Base-by-base conservation (phyloP, 176 grass and related monocot species). In the Aegilops speltoides region DNA sequence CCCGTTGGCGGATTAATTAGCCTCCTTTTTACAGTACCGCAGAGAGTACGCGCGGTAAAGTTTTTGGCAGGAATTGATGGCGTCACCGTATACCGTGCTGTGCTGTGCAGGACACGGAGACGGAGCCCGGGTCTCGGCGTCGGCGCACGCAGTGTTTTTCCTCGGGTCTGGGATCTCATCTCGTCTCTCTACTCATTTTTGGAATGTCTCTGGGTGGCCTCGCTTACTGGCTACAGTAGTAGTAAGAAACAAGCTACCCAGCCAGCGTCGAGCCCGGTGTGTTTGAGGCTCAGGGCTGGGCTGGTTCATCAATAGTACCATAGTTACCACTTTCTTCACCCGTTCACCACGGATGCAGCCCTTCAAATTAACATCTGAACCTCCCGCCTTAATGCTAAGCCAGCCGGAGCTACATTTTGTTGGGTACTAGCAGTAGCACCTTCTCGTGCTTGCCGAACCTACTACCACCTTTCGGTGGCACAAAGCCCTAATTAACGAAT, bases 1-100 rank as follows among this genome's bases (percentile, higher is more conserved):
- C 19, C 63, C 72, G 45, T 83, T 71, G 79, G 87, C 43, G 25
- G 87, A 25, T 84, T 78, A 61, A 68, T 83, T 78, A 37, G 81
- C 64, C 13, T 25, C 73, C 20, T 37, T 66, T 9, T 25, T 10
- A 17, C 36, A 12, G 68, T 65, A 76, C 73, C 0, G 41, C 23
- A 40, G 66, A 74, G 20, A 17, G 45, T 20, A 48, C 14, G 24
- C 36, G 52, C 38, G 20, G 69, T 59, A 59, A 59, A 59, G 54
- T 59, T 59, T 57, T 22, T 2, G 54, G 19, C 54, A 84, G 24
- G 41, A 29, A 22, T 83, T 73, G 50, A 46, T 64, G 83, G 83
- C 83, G 83, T 26, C 45, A 76, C 5, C 73, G 25, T 76, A 75
- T 75, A 40, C 40, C 6, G 16, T 54, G 43, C 3, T 43, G 41